Conservation (phyloP, 148 eudicot species). For the Rhododendron mucronatum region DNA sequence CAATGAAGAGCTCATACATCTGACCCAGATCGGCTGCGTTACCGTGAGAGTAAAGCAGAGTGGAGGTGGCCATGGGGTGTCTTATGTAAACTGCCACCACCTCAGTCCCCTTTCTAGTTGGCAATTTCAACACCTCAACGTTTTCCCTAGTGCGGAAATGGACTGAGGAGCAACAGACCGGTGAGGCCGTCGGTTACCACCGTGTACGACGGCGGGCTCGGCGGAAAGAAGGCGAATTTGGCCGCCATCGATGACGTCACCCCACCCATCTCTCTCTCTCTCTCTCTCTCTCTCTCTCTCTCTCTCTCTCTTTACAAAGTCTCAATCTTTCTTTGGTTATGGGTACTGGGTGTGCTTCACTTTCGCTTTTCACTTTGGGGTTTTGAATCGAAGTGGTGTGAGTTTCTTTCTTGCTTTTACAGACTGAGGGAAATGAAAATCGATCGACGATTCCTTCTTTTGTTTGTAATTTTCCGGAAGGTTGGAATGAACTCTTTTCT, state of each 20-base stretch:
- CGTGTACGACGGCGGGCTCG: constrained; percentile 70
- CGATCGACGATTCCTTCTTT: constrained; percentile 2
- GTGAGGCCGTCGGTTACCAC: constrained; percentile 49
- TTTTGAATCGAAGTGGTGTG: background rate
- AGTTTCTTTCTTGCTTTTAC: background rate
- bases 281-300: background rate
- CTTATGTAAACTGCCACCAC: constrained; percentile 56
- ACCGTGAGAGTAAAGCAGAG: constrained; percentile 69
- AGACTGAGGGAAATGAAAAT: background rate
- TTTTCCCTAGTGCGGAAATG: constrained; percentile 69
- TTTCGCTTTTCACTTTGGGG: background rate
- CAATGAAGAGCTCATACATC: constrained; percentile 73
- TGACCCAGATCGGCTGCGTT: constrained; percentile 81
- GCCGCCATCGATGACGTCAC: constrained; percentile 88
- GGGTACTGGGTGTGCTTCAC: background rate
- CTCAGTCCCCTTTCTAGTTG: constrained; percentile 54
- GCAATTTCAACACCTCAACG: constrained; percentile 56
- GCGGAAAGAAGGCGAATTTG: constrained; percentile 78
- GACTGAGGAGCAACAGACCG: constrained; percentile 46
- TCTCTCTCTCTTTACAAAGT: background rate
- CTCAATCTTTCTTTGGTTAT: background rate
- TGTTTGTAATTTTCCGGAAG: constrained; percentile 5
- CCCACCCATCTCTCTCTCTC: constrained; percentile 51
- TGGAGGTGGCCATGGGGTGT: constrained; percentile 70
- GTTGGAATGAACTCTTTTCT: constrained; percentile 1